Evolutionary conservation across 352 stramenopile species (phyloP), one percentile per base, ranked within the genome.

Genomic region (Pythium aquatile): DNA sequence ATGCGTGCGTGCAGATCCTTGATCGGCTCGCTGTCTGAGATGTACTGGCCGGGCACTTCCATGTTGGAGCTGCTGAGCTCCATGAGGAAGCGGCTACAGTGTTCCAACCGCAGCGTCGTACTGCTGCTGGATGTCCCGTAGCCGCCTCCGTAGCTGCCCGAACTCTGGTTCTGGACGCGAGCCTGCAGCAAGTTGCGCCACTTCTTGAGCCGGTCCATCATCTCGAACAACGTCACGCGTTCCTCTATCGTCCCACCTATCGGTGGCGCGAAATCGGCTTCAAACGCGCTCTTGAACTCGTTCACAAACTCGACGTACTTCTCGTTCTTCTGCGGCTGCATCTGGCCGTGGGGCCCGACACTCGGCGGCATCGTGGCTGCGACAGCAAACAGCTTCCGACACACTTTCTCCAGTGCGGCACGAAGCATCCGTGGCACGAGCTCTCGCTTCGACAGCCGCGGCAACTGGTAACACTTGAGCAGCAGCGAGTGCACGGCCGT

Each of bases 401-500:
- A 95, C 48, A 98, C 94, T n/a, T 93, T 77, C n/a, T 84, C 81
- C 16, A 98, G 75, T 13, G 94, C 97, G 29, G 94, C 94, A 32
- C 83, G 86, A 48, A 97, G 71, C 75, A 95, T 97, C 52, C 92
- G 93, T 10, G 91, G 81, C 51, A 97, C 87, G 14, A 75, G 66
- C 63, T 96, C 88, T 0, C 75, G 86, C 44, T 89, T 84, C 1
- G 85, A 91, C 10, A 94, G 77, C 49, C 81, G 87, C 13, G 88
- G 85, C 7, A 96, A 72, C 64, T 96, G 88, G 65, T 96, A 95
- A 57, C 86, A 98, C 79, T 92, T 98, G 59, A 98, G 79, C n/a
- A 99, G 72, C 47, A 99, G 78, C 54, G 94, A 94, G 58, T 97
- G 88, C 28, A 99, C 94, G 2, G 96, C 97, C 5, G 90, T 97